These are phyloP conservation scores for Gautieria morchelliformis DNA, from an alignment of 768 basidiomycete genomes.

Conservation along the genomic window DNA sequence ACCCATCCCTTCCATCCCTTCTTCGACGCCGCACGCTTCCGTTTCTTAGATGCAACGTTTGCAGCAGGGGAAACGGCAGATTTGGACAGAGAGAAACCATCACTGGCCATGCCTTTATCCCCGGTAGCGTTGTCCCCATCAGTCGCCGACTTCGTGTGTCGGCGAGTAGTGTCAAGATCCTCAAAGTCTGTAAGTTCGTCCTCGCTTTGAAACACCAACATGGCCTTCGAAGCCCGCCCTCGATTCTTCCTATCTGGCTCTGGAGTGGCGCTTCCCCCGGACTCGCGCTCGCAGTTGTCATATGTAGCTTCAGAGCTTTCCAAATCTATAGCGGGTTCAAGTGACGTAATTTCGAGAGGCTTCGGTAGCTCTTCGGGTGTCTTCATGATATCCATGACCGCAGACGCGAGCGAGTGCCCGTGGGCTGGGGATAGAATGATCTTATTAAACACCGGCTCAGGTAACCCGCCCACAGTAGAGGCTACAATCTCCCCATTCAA, in stretches of 20 bases:
- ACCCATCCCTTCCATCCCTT: slow-evolving; percentile 93
- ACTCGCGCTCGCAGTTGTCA: neutral
- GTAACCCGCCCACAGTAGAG: no score
- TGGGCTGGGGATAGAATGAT: neutral
- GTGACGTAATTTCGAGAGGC: neutral
- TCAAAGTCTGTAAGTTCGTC: neutral
- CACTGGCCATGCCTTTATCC: neutral
- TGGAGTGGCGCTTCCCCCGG: neutral
- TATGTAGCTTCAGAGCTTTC: neutral
- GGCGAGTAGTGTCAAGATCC: neutral
- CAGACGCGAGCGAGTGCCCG: neutral
- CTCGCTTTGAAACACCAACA: neutral
- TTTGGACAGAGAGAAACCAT: neutral
- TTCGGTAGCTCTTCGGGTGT: no score
- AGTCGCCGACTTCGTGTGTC: no score
- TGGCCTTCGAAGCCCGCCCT: neutral
- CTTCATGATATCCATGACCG: neutral
- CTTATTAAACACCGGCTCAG: neutral
- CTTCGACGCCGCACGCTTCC: slow-evolving; percentile 49
- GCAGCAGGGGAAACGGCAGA: neutral
- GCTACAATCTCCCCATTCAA: neutral
- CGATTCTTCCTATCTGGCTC: neutral
- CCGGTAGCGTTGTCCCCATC: neutral
- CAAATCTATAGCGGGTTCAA: neutral
- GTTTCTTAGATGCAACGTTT: slow-evolving; percentile 32